These are phyloP conservation scores for Colletotrichum paranaense DNA, from an alignment of 2,329 filamentous ascomycete species.

Conservation along the genomic window DNA sequence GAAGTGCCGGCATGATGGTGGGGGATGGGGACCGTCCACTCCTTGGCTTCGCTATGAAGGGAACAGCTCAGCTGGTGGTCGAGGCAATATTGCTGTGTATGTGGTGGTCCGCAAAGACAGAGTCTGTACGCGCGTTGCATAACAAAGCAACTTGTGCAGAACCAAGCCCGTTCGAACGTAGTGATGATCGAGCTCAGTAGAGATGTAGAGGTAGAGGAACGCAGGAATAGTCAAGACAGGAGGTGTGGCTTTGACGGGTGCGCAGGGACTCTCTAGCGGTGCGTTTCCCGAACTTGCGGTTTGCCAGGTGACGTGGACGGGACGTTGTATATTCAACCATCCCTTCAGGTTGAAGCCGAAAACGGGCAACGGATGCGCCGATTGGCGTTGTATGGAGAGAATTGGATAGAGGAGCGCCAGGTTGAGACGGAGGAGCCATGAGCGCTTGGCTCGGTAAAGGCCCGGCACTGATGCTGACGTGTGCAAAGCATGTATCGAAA, in stretches of 20 bases:
- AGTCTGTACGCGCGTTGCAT: conserved; percentile 9
- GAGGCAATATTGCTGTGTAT: not conserved
- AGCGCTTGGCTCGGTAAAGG: too few relatives aligned
- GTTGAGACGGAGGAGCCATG: too few relatives aligned
- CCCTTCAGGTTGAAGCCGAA: not conserved
- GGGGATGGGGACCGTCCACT: not conserved
- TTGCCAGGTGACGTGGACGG: conserved; percentile 18
- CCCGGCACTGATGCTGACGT: not conserved
- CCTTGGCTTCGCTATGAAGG: not conserved
- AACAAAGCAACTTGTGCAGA: conserved; percentile 11
- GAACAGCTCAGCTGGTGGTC: not conserved
- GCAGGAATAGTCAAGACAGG: conserved; percentile 3
- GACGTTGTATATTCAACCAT: not conserved
- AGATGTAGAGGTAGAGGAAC: not conserved
- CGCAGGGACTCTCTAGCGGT: conserved; percentile 12
- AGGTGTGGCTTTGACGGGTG: conserved; percentile 16
- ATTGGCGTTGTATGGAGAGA: not conserved
- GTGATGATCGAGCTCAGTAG: not conserved
- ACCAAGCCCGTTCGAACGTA: conserved; percentile 3
- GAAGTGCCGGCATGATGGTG: not conserved
- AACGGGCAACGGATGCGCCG: conserved; percentile 7
- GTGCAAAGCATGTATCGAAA: not conserved
- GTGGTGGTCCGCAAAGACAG: not conserved
- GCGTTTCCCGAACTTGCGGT: not conserved
- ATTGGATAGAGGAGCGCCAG: too few relatives aligned